phyloP scores from a whole-genome alignment of 1,139 yeast genomes.

The Ashbya aceris region DNA sequence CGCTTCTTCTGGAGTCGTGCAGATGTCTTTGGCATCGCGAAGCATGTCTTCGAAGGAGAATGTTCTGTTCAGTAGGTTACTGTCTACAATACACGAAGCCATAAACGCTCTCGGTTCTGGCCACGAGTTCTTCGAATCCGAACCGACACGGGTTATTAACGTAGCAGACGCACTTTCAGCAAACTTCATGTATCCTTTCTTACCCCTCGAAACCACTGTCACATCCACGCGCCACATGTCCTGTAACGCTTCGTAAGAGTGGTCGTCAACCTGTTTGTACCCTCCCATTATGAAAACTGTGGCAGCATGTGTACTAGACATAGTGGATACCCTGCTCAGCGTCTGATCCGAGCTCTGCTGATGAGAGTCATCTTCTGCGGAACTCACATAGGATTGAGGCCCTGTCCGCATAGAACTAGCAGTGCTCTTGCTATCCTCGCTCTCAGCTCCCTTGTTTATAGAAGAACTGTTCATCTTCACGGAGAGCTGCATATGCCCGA shows the following conservation, averaged over 20 bases:
- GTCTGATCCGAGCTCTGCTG: constrained; percentile 5
- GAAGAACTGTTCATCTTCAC: constrained; percentile 14
- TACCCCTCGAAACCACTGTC: constrained; percentile 31
- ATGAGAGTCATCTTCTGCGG: constrained; percentile 3
- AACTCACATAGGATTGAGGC: constrained; percentile 2
- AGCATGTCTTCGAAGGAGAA: background rate
- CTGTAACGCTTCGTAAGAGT: constrained; percentile 33
- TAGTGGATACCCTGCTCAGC: constrained; percentile 6
- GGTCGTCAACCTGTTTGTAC: constrained; percentile 25
- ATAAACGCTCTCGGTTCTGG: constrained; percentile 33
- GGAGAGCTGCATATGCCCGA: constrained; percentile 36
- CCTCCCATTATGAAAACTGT: constrained; percentile 39
- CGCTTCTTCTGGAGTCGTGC: background rate
- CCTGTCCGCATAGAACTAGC: constrained; percentile 1
- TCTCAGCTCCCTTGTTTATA: background rate
- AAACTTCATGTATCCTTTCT: constrained; percentile 29
- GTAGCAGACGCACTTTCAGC: constrained; percentile 30
- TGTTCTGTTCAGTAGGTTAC: constrained; percentile 8
- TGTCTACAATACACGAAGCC: constrained; percentile 20
- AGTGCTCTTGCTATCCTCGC: constrained; percentile 1
- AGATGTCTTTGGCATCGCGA: background rate
- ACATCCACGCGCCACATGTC: constrained; percentile 43
- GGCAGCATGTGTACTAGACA: constrained; percentile 13
- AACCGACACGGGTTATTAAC: constrained; percentile 13
- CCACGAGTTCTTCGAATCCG: constrained; percentile 17